Conservation (phyloP, 352 stramenopile genomes). For the Globisporangium irregulare region DNA sequence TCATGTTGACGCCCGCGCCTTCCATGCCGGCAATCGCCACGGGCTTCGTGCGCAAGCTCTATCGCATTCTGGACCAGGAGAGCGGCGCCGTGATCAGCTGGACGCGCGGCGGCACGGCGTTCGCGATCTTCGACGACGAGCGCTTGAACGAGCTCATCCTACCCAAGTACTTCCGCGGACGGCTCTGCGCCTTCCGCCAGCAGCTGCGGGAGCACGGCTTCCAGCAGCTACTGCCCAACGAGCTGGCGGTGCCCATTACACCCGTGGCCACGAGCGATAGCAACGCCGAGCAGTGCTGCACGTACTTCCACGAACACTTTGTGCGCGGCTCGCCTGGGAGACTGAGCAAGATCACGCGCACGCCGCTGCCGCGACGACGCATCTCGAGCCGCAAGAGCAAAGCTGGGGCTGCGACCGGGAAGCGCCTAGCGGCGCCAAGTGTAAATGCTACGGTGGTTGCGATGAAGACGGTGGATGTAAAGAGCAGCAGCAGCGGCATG, state of each 20-base stretch:
- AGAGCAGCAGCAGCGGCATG: background rate
- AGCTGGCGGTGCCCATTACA: slow-evolving; percentile 2
- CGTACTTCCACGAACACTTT: slow-evolving; percentile 45
- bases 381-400: slow-evolving; percentile 21
- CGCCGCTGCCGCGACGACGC: slow-evolving; percentile 32
- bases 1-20: background rate
- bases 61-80: slow-evolving; percentile 68
- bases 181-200: slow-evolving; percentile 60
- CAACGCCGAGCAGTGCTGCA: slow-evolving; percentile 6
- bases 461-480: background rate
- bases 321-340: slow-evolving; percentile 36
- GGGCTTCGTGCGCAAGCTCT: slow-evolving; percentile 73
- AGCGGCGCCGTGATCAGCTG: slow-evolving; percentile 51
- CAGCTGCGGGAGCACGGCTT: slow-evolving; percentile 74
- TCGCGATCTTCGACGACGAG: slow-evolving; percentile 49
- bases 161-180: slow-evolving; percentile 64
- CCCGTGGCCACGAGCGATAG: slow-evolving; percentile 1
- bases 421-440: background rate
- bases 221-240: slow-evolving; percentile 16
- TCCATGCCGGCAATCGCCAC: slow-evolving; percentile 47
- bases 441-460: background rate
- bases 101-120: slow-evolving; percentile 47
- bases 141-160: slow-evolving; percentile 46
- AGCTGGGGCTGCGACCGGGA: background rate
- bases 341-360: slow-evolving; percentile 40